phyloP scores from a whole-genome alignment of 805 yeast genomes.

The Ogataea pilisensis region DNA sequence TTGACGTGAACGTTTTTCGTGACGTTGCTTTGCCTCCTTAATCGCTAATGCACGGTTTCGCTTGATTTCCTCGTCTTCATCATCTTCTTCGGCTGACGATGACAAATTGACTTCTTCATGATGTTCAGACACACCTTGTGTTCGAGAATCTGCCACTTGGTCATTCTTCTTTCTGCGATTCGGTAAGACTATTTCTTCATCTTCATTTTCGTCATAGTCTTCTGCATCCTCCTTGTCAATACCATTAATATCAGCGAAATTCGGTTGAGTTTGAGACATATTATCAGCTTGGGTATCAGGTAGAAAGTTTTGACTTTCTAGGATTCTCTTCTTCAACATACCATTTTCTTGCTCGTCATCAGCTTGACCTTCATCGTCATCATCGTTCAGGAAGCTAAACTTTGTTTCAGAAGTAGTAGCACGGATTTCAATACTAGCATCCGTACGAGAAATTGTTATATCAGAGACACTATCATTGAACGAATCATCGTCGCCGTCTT shows the following conservation, averaged over 20 bases:
- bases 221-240: slow-evolving; percentile 21
- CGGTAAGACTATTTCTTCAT: slow-evolving; percentile 3
- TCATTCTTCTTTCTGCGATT: no score
- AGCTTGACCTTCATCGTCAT: slow-evolving; percentile 13
- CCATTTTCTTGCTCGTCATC: slow-evolving; percentile 16
- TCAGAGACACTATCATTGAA: slow-evolving; percentile 18
- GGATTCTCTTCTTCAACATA: slow-evolving; percentile 7
- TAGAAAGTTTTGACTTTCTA: slow-evolving; percentile 28
- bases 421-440: neutral
- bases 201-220: slow-evolving; percentile 29
- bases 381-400: slow-evolving; percentile 10
- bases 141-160: neutral
- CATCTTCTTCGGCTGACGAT: slow-evolving; percentile 10
- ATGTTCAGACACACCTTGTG: neutral
- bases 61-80: slow-evolving; percentile 36
- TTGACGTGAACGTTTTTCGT: slow-evolving; percentile 22
- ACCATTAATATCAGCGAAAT: slow-evolving; percentile 2
- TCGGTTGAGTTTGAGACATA: slow-evolving; percentile 4
- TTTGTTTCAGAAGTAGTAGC: neutral
- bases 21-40: slow-evolving; percentile 22
- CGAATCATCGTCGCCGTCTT: slow-evolving; percentile 5
- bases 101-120: neutral
- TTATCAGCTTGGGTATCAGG: slow-evolving; percentile 30
- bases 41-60: slow-evolving; percentile 19
- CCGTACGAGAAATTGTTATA: slow-evolving; percentile 6